Evolutionary conservation across 2,329 filamentous ascomycete species (phyloP), one percentile per base, ranked within the genome.

Genomic region (Fusarium nygamai): DNA sequence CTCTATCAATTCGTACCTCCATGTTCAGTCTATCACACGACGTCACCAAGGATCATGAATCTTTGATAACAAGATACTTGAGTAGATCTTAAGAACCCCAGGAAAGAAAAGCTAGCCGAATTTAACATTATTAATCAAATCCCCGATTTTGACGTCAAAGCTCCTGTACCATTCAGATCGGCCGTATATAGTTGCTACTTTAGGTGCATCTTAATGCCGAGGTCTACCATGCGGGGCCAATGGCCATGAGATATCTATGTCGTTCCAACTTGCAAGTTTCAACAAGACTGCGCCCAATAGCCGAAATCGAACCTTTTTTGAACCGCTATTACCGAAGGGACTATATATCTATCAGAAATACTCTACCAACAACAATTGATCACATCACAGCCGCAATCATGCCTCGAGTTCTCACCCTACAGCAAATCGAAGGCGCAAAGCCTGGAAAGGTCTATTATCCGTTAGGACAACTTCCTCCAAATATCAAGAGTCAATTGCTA

Each of bases 371-470:
- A 54, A 34, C 19, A 59, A 47, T 14, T 20, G 27, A 46, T 39
- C 38, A 47, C 13, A 36, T 14, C 27, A 39, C 56, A 59, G 8
- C 16, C 27, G 11, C 47, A 19, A 63, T 58, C 20, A 90, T 90
- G 88, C 85, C 88, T 64, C 82, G 84, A 50, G 87, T 88, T 66
- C 88, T 94, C 62, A 88, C 88, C 33, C 86, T 95, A 72, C 87
- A 91, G 78, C 88, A 94, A 75, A 86, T 93, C 59, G 92, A 94
- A 75, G 94, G 78, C 56, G 82, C 93, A 77, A 96, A 95, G 85
- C 95, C 95, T 14, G 95, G 95, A 66, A 86, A 95, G 83, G 95
- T 97, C 73, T 98, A 96, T 85, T 95, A 95, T 79, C 93, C 93
- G 90, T 92, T 80, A 81, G 87, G 31, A 65, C 71, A 10, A 22